Conservation (phyloP, 2,329 filamentous ascomycete genomes). For the Hortaea werneckii region DNA sequence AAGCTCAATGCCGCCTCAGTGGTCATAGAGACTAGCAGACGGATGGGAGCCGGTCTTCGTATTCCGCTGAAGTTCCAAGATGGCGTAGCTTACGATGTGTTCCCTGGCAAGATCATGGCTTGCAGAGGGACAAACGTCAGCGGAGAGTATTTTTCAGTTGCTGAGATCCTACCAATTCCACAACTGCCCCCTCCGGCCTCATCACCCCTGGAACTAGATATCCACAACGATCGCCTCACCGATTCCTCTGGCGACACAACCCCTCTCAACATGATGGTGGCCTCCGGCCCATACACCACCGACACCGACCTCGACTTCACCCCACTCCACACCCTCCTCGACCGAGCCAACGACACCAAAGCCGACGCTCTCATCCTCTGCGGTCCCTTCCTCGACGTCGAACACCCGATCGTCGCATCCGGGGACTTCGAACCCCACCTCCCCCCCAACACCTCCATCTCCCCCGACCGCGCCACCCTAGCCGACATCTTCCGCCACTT, state of each 20-base stretch:
- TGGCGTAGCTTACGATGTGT: conserved; percentile 67
- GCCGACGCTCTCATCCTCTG: conserved; percentile 71
- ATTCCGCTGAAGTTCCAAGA: conserved; percentile 65
- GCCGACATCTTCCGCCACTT: conserved; percentile 72
- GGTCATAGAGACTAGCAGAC: conserved; percentile 77
- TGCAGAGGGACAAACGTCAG: conserved; percentile 78
- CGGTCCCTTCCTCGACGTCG: conserved; percentile 83
- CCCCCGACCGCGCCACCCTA: conserved; percentile 67
- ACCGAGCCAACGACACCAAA: conserved; percentile 60
- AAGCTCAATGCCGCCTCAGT: conserved; percentile 77
- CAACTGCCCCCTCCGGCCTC: conserved; percentile 67
- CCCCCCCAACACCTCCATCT: conserved; percentile 28
- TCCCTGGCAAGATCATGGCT: conserved; percentile 89
- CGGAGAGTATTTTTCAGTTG: conserved; percentile 71
- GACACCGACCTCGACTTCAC: conserved; percentile 89
- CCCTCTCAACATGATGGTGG: conserved; percentile 68
- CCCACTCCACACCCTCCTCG: conserved; percentile 71
- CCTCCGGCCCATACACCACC: conserved; percentile 80
- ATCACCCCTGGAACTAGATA: conserved; percentile 51
- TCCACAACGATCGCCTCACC: conserved; percentile 58
- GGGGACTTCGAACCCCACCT: conserved; percentile 36
- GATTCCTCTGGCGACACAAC: conserved; percentile 49
- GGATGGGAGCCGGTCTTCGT: conserved; percentile 71
- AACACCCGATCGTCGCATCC: conserved; percentile 73
- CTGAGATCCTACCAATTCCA: conserved; percentile 65